Evolutionary conservation across 2,329 filamentous ascomycete genomes (phyloP).

Genomic region (Fusarium vanettenii): DNA sequence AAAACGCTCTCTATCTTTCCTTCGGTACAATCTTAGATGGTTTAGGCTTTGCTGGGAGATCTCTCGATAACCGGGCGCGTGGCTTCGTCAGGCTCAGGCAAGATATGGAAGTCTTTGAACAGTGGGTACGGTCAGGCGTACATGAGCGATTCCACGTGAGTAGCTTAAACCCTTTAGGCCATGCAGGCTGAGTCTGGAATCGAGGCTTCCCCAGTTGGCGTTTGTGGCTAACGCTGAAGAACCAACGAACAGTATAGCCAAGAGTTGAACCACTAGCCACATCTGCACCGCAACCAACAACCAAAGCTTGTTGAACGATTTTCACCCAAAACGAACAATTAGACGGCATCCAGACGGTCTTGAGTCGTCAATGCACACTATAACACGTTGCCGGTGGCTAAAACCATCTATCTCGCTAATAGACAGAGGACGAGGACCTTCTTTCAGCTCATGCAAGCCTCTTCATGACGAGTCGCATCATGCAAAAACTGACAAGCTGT

Average conservation of each 20-base stretch:
- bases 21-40: background rate
- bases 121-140: too few species aligned
- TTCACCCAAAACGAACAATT: background rate
- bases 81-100: background rate
- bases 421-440: background rate
- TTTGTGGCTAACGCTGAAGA: background rate
- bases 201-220: background rate
- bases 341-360: background rate
- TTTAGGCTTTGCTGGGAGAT: background rate
- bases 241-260: background rate
- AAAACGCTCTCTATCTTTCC: background rate
- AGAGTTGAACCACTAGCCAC: background rate
- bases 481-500: background rate
- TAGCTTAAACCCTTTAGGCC: background rate
- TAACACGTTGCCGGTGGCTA: background rate
- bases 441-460: background rate
- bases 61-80: background rate
- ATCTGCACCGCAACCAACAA: background rate
- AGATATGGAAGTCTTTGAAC: too few species aligned
- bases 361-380: background rate
- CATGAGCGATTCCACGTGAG: background rate
- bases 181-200: background rate
- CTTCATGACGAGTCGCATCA: background rate
- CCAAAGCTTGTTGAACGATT: background rate
- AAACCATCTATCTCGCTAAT: background rate